A percentile compares a stretch with the other conserved stretches of the same genome.
Conservation (phyloP, 2,329 filamentous ascomycete genomes). For the Phyllosticta ampelicida region DNA sequence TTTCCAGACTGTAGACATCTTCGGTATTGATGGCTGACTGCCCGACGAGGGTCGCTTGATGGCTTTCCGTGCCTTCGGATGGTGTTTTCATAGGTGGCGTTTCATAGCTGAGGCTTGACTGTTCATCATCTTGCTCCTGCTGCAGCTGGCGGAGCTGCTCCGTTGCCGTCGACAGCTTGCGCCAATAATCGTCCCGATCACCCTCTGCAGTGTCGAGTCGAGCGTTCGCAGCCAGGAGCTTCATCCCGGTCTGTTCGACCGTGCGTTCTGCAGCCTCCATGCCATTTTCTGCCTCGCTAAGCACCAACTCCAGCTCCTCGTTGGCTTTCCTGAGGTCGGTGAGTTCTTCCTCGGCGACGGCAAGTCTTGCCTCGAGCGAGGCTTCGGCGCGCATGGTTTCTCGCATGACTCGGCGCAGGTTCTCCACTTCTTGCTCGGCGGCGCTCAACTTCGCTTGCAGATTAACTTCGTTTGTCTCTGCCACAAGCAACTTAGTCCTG, state of each 20-base stretch:
- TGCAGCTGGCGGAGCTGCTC: conserved; percentile 13
- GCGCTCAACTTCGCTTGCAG: conserved; percentile 16
- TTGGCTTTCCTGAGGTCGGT: conserved; percentile 21
- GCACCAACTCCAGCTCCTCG: conserved; percentile 21
- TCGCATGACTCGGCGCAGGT: conserved; percentile 18
- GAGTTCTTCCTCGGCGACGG: conserved; percentile 24
- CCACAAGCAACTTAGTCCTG: conserved; percentile 17
- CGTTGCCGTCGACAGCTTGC: conserved; percentile 19
- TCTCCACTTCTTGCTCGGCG: conserved; percentile 20
- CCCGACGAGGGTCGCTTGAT: conserved; percentile 18
- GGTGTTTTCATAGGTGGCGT: not conserved
- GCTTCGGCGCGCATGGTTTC: conserved; percentile 21
- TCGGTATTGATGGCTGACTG: conserved; percentile 18
- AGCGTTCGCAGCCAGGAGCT: conserved; percentile 17
- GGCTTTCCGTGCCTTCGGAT: conserved; percentile 15
- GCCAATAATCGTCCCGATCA: conserved; percentile 23
- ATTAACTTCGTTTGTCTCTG: conserved; percentile 16
- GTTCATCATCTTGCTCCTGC: conserved; percentile 12
- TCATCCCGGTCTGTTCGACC: conserved; percentile 16
- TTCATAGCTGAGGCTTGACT: not conserved
- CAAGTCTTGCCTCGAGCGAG: conserved; percentile 19
- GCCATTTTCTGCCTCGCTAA: conserved; percentile 22
- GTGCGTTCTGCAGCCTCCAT: conserved; percentile 22
- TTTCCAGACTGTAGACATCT: conserved; percentile 13
- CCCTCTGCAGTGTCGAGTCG: conserved; percentile 20